Conservation (phyloP, 345 rosid species). For the Erucastrum elatum region DNA sequence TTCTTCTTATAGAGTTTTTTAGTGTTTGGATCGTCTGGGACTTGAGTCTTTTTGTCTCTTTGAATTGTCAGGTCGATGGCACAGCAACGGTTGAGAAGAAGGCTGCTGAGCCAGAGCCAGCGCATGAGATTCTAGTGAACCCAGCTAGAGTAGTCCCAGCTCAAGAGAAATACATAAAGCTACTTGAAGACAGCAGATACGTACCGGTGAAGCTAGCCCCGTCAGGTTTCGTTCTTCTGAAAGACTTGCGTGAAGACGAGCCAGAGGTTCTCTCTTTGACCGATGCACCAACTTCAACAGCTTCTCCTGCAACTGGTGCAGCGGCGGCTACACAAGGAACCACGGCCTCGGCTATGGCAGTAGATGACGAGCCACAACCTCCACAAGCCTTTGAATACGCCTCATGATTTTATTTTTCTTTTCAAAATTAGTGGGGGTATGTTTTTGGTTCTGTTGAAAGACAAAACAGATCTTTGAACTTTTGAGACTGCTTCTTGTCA, state of each 20-base stretch:
- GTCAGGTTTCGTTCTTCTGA: conserved; percentile 92
- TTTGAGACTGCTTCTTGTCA: background rate
- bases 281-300: conserved; percentile 73
- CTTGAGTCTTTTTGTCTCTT: background rate
- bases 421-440: conserved; percentile 6
- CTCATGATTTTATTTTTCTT: conserved; percentile 23
- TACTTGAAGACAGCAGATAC: conserved; percentile 84
- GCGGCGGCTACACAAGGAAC: conserved; percentile 54
- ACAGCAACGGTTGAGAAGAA: conserved; percentile 75
- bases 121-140: conserved; percentile 78
- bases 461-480: background rate
- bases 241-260: conserved; percentile 69
- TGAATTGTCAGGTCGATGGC: conserved; percentile 64
- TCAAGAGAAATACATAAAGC: conserved; percentile 87
- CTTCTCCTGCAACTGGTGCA: conserved; percentile 60
- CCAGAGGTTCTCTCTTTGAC: conserved; percentile 91
- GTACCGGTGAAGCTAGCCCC: conserved; percentile 86
- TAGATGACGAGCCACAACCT: conserved; percentile 96
- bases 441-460: conserved; percentile 26
- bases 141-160: conserved; percentile 97
- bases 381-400: conserved; percentile 91
- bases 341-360: conserved; percentile 75
- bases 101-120: conserved; percentile 77
- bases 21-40: conserved; percentile 9
- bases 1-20: background rate